Conservation (phyloP, 176 grass and related monocot genomes). For the Sorghum bicolor region Sorghum_bicolor_NCBIv3 NC_012878.2:7976001-7976500, state of each 20-base stretch:
- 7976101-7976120: constrained; percentile 15
- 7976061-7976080: constrained; percentile 74
- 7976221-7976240: constrained; percentile 47
- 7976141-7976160: constrained; percentile 41
- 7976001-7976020: constrained; percentile 70
- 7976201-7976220: constrained; percentile 2
- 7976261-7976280: constrained; percentile 38
- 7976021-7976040: constrained; percentile 48
- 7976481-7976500: constrained; percentile 22
- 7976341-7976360: constrained; percentile 58
- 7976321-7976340: constrained; percentile 50
- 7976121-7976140: constrained; percentile 47
- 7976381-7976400: constrained; percentile 89
- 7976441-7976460: background rate
- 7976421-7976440: background rate
- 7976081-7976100: constrained; percentile 80
- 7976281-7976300: constrained; percentile 49
- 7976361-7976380: constrained; percentile 77
- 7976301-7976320: constrained; percentile 61
- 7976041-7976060: constrained; percentile 90
- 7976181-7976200: constrained; percentile 15
- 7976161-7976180: constrained; percentile 53
- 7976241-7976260: constrained; percentile 41
- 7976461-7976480: constrained; percentile 1
- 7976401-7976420: constrained; percentile 74